Base-by-base conservation (phyloP, 768 basidiomycete species). In the Russula olivacea region DNA sequence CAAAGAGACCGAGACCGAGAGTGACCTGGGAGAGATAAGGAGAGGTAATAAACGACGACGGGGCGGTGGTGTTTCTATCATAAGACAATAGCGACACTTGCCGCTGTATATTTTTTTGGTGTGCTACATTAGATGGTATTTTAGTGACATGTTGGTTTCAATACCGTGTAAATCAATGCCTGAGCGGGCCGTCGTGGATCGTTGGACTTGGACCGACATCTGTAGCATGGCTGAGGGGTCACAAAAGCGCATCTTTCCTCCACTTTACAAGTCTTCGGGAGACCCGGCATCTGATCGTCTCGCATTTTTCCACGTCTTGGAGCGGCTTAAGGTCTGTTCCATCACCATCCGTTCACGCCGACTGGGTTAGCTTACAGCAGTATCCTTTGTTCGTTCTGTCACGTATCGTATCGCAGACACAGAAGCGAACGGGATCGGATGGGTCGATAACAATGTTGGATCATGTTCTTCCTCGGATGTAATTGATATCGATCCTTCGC, bases 341-440 rank as follows among this genome's bases (percentile, higher is more conserved):
- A 9, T 11, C 43, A 28, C n/a, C 25, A 14, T 7, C 11, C 2
- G 21, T 3, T 9, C 6, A 11, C 11, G n/a, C n/a, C n/a, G 11
- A 40, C 17, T 40, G 15, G 38, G 14, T 40, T 32, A 2, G 6
- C 38, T 12, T 36, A 34, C 34, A 34, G 4, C 28, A 28, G 11
- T 15, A 38, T 38, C 36, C 11, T 8, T n/a, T 25, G 52, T n/a
- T 43, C 34, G 41, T 25, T 19, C 15, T 12, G 17, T 45, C 7
- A 12, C 25, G 1, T 21, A 8, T 6, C 14, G 45, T 48, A 34
- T 32, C 41, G n/a, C 68, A 97, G 93, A 95, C 90, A 0, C 93
- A 98, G 71, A 96, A 94, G 73, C 83, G 96, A 10, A 97, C 94
- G 0, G 96, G 96, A n/a, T n/a, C n/a, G n/a, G n/a, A 65, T 99